phyloP scores from a whole-genome alignment of 2,329 filamentous ascomycete genomes.

The Monilinia fructigena region DNA sequence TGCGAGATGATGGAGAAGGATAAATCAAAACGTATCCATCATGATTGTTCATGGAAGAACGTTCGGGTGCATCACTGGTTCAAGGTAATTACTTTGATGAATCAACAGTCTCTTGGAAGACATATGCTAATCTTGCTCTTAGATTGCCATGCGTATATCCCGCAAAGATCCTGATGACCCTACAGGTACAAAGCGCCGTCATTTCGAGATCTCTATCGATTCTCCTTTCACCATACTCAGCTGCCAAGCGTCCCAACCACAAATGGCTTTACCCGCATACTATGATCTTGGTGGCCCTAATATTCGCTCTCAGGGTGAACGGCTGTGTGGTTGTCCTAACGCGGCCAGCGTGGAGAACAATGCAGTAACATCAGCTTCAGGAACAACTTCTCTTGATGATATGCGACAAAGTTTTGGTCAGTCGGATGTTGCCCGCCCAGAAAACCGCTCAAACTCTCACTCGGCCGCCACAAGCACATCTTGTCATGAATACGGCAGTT shows the following conservation, averaged over 20 bases:
- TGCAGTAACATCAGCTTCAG: slow-evolving; percentile 44
- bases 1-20: slow-evolving; percentile 67
- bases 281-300: slow-evolving; percentile 50
- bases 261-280: slow-evolving; percentile 69
- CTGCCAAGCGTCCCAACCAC: slow-evolving; percentile 68
- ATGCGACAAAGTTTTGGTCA: slow-evolving; percentile 30
- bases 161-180: slow-evolving; percentile 63
- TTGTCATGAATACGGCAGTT: slow-evolving; percentile 34
- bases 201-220: slow-evolving; percentile 77
- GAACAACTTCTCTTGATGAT: slow-evolving; percentile 48
- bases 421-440: slow-evolving; percentile 20
- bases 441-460: slow-evolving; percentile 40
- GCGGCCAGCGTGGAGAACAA: slow-evolving; percentile 44
- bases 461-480: slow-evolving; percentile 51
- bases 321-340: slow-evolving; percentile 62
- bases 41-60: slow-evolving; percentile 71
- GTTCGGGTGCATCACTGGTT: slow-evolving; percentile 78
- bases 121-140: slow-evolving; percentile 10
- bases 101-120: background rate
- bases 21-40: slow-evolving; percentile 59
- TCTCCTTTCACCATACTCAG: slow-evolving; percentile 74
- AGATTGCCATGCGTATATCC: slow-evolving; percentile 75
- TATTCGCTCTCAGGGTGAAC: slow-evolving; percentile 42
- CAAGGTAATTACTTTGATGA: slow-evolving; percentile 51
- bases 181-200: slow-evolving; percentile 56